These are phyloP conservation scores for Guillardia theta DNA, from an alignment of 78 protist species.

Conservation along the genomic window DNA sequence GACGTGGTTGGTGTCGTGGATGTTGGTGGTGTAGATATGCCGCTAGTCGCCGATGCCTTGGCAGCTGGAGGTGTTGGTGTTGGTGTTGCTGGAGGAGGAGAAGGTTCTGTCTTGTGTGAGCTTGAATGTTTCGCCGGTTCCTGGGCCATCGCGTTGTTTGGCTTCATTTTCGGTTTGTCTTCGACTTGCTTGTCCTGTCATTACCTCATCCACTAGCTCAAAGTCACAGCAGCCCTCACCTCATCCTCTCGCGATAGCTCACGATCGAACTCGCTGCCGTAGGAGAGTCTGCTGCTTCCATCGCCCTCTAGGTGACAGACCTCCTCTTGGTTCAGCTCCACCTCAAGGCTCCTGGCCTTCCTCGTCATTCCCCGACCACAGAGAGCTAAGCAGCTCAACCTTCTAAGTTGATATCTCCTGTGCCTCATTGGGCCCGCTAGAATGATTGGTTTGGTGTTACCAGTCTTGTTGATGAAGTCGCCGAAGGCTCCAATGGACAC, in stretches of 20 bases:
- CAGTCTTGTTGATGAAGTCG: background rate
- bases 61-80: background rate
- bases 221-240: no score
- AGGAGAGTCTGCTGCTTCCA: no score
- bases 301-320: background rate
- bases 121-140: no score
- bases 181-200: no score
- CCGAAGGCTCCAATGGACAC: background rate
- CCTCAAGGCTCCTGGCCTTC: background rate
- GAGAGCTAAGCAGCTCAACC: background rate
- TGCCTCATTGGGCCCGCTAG: background rate
- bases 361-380: background rate
- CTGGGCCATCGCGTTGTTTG: no score
- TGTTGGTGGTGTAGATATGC: background rate
- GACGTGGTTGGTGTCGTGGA: background rate
- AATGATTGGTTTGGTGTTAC: background rate
- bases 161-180: no score
- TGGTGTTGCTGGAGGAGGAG: background rate
- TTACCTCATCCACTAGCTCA: no score
- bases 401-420: background rate
- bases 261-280: background rate
- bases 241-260: background rate
- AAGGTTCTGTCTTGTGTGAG: no score
- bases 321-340: background rate
- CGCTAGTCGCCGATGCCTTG: background rate